Evolutionary conservation across 1,284 basidiomycete species (phyloP), one percentile per base, ranked within the genome.

Genomic region (Leccinum huronense): DNA sequence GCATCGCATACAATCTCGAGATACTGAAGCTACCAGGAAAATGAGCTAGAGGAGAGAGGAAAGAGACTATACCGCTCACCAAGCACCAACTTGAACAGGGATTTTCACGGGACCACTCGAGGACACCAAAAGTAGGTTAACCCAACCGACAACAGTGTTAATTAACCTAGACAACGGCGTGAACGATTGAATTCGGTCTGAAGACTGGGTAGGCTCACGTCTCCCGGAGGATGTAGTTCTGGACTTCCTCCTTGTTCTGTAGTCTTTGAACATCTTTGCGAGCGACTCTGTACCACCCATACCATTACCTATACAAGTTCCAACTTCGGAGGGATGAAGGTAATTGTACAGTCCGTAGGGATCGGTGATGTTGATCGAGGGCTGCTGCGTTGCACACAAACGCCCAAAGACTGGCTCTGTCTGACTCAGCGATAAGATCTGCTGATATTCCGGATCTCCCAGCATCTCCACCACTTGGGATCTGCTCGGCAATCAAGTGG

Each of bases 31-130:
- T 94, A 62, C n/a, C 16, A 62, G 53, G 51, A 58, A 16, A 27
- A 61, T 64, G 60, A 72, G 66, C 30, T 36, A 53, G 30, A 36
- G 3, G 34, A 30, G 16, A 59, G 27, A 45, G 19, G 27, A 53
- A 42, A 38, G 30, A 1, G 45, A 34, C 54, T 55, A 58, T 51
- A 30, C 10, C 31, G 73, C 87, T 72, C 76, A 93, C 91, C 97
- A 99, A 67, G 97, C 97, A 69, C 97, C 97, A 67, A 38, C 36
- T 38, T 38, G 36, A 38, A 99, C 97, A 57, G 97, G 96, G 71
- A 98, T 98, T 83, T 98, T 98, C 80, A 99, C 94, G 7, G 97
- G 97, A 63, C 97, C 97, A 71, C 90, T 93, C 3, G 96, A 96
- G 1, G 96, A 98, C 76, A 98, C 79, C 9, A 98, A 84, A 10